Evolutionary conservation across 2,329 filamentous ascomycete genomes (phyloP).

Genomic region (Colletotrichum kahawae): DNA sequence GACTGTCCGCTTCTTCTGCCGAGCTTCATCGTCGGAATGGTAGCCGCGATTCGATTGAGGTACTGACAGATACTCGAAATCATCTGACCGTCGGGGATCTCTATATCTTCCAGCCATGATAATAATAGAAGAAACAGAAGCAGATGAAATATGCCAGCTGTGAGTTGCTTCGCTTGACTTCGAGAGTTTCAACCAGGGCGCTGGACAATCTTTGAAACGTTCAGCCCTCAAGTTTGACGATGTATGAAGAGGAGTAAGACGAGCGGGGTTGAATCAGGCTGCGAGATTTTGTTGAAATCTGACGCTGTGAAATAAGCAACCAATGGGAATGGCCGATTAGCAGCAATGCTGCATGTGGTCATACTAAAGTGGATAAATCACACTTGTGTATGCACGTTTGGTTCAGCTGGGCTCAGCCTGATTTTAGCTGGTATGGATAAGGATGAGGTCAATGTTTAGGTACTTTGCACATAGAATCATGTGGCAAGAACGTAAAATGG

Average conservation of each 20-base stretch:
- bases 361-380: neutral
- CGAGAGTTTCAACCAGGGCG: accelerated
- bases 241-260: accelerated
- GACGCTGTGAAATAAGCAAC: neutral
- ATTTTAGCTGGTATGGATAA: neutral
- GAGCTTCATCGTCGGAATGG: neutral
- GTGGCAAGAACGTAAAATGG: neutral
- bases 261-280: neutral
- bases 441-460: neutral
- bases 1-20: neutral
- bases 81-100: neutral
- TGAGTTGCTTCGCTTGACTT: neutral
- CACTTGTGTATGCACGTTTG: neutral
- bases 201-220: neutral
- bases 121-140: neutral
- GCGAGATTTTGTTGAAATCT: neutral
- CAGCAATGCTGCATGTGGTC: neutral
- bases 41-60: neutral
- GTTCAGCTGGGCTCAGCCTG: neutral
- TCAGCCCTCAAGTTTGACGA: neutral
- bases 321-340: neutral
- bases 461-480: neutral
- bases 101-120: neutral
- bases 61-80: neutral
- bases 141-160: neutral